phyloP scores from a whole-genome alignment of 345 rosid species.

The sweet orange (Citrus sinensis) region DNA sequence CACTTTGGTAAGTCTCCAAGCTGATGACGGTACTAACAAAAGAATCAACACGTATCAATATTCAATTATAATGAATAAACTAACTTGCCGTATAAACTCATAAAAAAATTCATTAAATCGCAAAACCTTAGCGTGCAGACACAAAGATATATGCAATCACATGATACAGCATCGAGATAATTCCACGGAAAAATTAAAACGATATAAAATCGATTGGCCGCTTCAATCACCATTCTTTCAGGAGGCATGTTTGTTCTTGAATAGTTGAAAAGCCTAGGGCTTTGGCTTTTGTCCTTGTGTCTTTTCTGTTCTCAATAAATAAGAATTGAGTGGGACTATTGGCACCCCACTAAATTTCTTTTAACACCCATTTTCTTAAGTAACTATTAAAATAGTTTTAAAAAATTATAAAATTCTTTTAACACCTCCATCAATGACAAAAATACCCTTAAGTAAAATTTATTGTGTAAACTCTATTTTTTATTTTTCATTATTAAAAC shows the following conservation, averaged over 20 bases:
- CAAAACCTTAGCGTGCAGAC: not conserved
- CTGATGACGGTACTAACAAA: slow-evolving; percentile 25
- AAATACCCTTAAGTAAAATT: accelerated
- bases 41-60: not conserved
- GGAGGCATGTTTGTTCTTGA: not conserved
- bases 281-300: not conserved
- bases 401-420: too few relatives aligned
- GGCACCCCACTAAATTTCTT: too few relatives aligned
- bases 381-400: too few relatives aligned
- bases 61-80: too few relatives aligned
- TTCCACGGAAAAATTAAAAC: not conserved
- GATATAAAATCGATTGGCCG: not conserved
- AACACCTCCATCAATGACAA: too few relatives aligned
- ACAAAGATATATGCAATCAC: not conserved
- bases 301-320: not conserved
- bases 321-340: too few relatives aligned
- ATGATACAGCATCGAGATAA: too few relatives aligned
- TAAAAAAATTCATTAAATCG: not conserved
- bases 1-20: slow-evolving; percentile 58
- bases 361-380: too few relatives aligned
- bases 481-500: too few relatives aligned
- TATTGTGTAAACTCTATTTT: too few relatives aligned
- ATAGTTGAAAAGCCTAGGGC: not conserved
- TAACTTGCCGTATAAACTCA: not conserved
- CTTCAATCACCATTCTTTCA: not conserved